These are phyloP conservation scores for Ampelomyces quisqualis DNA, from an alignment of 2,329 filamentous ascomycete species.

Conservation along the genomic window DNA sequence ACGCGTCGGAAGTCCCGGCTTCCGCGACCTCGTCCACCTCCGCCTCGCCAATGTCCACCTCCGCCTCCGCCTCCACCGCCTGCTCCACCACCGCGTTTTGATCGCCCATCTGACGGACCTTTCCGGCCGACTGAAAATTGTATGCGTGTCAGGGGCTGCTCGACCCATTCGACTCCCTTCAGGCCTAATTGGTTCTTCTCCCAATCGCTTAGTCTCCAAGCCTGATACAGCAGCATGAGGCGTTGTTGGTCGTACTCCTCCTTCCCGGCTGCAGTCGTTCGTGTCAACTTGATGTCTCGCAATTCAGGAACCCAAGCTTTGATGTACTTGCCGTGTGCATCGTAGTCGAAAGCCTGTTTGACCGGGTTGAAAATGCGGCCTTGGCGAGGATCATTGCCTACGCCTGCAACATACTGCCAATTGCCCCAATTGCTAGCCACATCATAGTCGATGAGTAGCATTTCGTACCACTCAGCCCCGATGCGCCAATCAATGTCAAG, in stretches of 20 bases:
- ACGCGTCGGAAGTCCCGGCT: constrained; percentile 12
- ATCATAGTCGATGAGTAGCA: constrained; percentile 73
- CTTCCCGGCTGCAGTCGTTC: constrained; percentile 16
- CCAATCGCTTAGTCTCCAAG: constrained; percentile 63
- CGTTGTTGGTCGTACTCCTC: constrained; percentile 42
- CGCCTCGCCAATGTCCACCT: constrained; percentile 17
- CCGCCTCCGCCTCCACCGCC: constrained; percentile 14
- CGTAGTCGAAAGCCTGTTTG: constrained; percentile 78
- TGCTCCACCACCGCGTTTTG: constrained; percentile 13
- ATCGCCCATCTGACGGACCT: constrained; percentile 11
- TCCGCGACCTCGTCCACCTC: constrained; percentile 13
- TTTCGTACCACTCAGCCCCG: constrained; percentile 82
- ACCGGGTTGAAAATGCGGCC: constrained; percentile 78
- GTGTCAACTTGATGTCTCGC: constrained; percentile 48
- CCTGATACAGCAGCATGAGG: constrained; percentile 65
- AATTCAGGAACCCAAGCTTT: constrained; percentile 73
- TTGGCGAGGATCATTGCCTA: constrained; percentile 75
- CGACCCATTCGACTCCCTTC: constrained; percentile 63
- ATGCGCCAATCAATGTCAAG: constrained; percentile 76
- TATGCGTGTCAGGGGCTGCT: constrained; percentile 54
- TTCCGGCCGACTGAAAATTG: constrained; percentile 42
- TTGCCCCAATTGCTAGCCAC: constrained; percentile 76
- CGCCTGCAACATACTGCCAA: constrained; percentile 79
- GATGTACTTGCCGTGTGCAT: constrained; percentile 68
- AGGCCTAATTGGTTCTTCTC: constrained; percentile 61